Conservation (phyloP, 1,284 basidiomycete genomes). For the Cryptococcus floricola region DNA sequence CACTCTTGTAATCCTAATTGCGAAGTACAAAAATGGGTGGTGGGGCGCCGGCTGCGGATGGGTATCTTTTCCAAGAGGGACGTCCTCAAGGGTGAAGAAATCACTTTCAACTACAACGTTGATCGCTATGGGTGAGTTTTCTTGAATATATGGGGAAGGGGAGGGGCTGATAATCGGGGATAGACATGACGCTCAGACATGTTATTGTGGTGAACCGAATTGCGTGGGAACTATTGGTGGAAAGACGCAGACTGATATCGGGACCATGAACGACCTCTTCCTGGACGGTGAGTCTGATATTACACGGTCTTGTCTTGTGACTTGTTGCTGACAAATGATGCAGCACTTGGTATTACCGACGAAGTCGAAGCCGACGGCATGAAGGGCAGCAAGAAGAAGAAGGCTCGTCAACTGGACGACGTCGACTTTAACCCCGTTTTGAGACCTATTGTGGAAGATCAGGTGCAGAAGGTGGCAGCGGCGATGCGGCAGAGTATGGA, state of each 20-base stretch:
- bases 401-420: conserved; percentile 85
- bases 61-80: conserved; percentile 91
- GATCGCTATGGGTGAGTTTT: conserved; percentile 87
- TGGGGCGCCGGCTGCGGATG: conserved; percentile 89
- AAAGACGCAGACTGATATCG: conserved; percentile 96
- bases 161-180: conserved; percentile 4
- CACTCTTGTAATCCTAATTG: conserved; percentile 98
- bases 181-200: conserved; percentile 90
- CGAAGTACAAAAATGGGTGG: conserved; percentile 98
- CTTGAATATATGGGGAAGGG: background rate
- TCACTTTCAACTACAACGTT: conserved; percentile 99
- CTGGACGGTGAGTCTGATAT: conserved; percentile 68
- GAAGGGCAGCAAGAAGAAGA: conserved; percentile 87
- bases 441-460: conserved; percentile 69
- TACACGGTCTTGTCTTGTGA: background rate
- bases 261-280: conserved; percentile 87
- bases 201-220: conserved; percentile 93
- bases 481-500: conserved; percentile 81
- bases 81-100: conserved; percentile 79
- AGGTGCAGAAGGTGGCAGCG: conserved; percentile 85
- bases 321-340: background rate
- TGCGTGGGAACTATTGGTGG: conserved; percentile 96
- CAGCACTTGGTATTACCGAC: conserved; percentile 91
- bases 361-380: conserved; percentile 73
- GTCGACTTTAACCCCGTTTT: conserved; percentile 71